These are phyloP conservation scores for Akanthomyces muscarius DNA, from an alignment of 2,329 filamentous ascomycete species.

Conservation along the genomic window DNA sequence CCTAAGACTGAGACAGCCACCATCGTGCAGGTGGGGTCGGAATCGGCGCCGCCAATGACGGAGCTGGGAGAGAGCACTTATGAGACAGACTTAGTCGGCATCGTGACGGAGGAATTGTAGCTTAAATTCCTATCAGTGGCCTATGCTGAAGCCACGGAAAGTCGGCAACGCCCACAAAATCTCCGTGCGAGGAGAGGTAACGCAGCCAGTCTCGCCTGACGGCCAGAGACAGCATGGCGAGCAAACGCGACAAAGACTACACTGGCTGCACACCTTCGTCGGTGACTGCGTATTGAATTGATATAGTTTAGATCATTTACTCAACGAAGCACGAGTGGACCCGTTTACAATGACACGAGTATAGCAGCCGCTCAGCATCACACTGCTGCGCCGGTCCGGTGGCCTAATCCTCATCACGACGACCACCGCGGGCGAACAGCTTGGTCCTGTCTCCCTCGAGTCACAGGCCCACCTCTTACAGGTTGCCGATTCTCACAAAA, in stretches of 20 bases:
- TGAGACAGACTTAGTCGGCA: not conserved
- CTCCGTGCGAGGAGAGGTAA: not conserved
- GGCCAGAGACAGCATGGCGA: not conserved
- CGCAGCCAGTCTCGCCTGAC: not conserved
- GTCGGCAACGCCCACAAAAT: not conserved
- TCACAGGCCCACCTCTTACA: not conserved
- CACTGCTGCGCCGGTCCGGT: not conserved
- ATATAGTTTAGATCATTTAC: too few species aligned
- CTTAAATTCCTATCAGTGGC: constrained; percentile 9
- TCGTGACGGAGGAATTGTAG: not conserved
- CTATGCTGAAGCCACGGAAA: not conserved
- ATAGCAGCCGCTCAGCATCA: not conserved
- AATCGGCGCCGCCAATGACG: not conserved
- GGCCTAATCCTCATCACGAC: not conserved
- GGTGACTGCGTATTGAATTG: too few species aligned
- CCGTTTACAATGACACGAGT: too few species aligned
- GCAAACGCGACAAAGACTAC: not conserved
- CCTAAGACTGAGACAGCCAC: constrained; percentile 9
- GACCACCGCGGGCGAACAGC: not conserved
- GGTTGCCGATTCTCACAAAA: not conserved
- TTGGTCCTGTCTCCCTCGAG: not conserved
- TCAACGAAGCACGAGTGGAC: too few species aligned
- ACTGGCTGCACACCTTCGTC: not conserved
- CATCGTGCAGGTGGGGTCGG: not conserved
- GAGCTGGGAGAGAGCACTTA: not conserved